Percentiles rank a stretch among this genome's conserved stretches.
Evolutionary conservation across 1,284 basidiomycete genomes (phyloP).

Genomic region (Cutaneotrichosporon sp.): DNA sequence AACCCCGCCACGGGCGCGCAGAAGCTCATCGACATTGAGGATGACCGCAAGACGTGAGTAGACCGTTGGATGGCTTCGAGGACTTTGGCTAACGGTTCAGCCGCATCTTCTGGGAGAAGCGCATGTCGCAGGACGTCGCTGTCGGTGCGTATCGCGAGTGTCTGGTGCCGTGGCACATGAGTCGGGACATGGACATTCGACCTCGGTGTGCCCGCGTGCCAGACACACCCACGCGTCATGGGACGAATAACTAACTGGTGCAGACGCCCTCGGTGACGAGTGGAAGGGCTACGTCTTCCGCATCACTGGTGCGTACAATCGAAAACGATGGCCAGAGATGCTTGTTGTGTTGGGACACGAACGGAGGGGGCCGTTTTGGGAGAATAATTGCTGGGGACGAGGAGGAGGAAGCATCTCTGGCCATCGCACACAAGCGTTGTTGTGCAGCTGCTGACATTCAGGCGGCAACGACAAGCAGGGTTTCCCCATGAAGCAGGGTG

Average conservation of each 20-base stretch:
- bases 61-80: too few relatives aligned
- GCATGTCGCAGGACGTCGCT: conserved; percentile 85
- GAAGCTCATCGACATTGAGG: conserved; percentile 92
- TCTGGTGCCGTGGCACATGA: too few relatives aligned
- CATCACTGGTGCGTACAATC: conserved; percentile 70
- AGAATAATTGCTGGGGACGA: conserved; percentile 33
- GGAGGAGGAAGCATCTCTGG: background rate
- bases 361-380: too few relatives aligned
- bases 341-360: too few relatives aligned
- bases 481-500: conserved; percentile 87
- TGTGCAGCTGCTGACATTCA: conserved; percentile 15
- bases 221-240: too few relatives aligned
- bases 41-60: conserved; percentile 65
- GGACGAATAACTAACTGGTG: background rate
- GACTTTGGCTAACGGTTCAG: background rate
- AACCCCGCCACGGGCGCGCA: conserved; percentile 95
- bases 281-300: conserved; percentile 97
- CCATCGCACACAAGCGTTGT: background rate
- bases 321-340: background rate
- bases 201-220: too few relatives aligned
- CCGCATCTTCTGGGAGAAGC: conserved; percentile 94
- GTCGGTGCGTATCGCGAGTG: background rate
- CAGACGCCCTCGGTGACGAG: conserved; percentile 73
- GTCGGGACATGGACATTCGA: too few relatives aligned
- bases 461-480: conserved; percentile 51